Base-by-base conservation (phyloP, 2,329 filamentous ascomycete species). In the Trichoderma oligosporum region DNA sequence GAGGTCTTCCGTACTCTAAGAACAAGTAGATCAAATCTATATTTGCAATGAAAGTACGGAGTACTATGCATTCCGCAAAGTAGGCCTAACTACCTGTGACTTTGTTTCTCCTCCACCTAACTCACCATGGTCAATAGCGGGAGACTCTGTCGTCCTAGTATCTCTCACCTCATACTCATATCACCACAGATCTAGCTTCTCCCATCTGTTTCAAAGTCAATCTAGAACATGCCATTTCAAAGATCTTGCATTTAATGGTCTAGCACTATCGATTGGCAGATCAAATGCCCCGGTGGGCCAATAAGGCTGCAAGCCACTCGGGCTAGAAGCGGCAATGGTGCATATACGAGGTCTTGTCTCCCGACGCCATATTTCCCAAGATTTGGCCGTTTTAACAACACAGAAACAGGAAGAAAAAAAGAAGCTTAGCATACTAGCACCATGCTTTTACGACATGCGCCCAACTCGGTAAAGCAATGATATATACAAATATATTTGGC, bases 331-430 rank as follows among this genome's bases (percentile, higher is more conserved):
- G 56, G 56, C n/a, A 39, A 39, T 42, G 47, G 16, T 60, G 58
- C 61, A 62, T 61, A 61, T 60, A 62, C 61, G 60, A 61, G 60
- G 5, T 56, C 11, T 39, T 24, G 8, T 11, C 14, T 11, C 20
- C 2, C 4, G 27, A 55, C 41, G 41, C 52, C 41, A 46, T 38
- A 35, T 53, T 53, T 44, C n/a, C 22, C 27, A 14, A 4, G 14
- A 18, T 44, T 18, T 25, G 49, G 27, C 20, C n/a, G n/a, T n/a
- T n/a, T n/a, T n/a, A n/a, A n/a, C n/a, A n/a, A 27, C 20, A 24
- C 18, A 27, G 25, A 12, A 53, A n/a, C 27, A 31, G 6, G 27
- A 7, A n/a, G 16, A 22, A 29, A 38, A 52, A 11, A 14, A 35
- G 35, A 46, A 46, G 52, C 41, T 22, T 45, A 46, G 51, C 41